Base-by-base conservation (phyloP, 78 protist genomes). In the Dictyostelium citrinum region DNA sequence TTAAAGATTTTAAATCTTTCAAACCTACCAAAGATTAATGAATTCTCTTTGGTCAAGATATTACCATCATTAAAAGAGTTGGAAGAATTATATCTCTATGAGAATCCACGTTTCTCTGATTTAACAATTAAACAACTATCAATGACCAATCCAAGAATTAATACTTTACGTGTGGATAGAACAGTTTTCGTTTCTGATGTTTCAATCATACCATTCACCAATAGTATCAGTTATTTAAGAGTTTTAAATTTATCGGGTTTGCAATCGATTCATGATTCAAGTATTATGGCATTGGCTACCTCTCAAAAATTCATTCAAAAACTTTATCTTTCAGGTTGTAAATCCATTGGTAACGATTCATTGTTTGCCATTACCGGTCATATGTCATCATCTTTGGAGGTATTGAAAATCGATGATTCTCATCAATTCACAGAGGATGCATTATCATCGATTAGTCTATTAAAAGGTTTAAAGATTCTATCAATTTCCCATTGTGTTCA, bases 31-130 rank as follows among this genome's bases (percentile, higher is more conserved):
- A 76, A 78, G 39, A 74, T 88, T 31, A 78, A 45, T 5, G 93
- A 88, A n/a, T 12, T 74, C 17, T 45, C 86, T 7, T 6, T 88
- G 5, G 45, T 88, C 1, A 58, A 33, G 41, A 37, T 88, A 1
- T 22, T 88, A 24, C 81, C 86, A 16, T 10, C 39, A 2, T 39
- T 88, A 1, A 45, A 14, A n/a, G 58, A 78, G 2, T 76, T 88
- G 29, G 85, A 78, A n/a, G 79, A 76, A 35, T 55, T 88, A 20
- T 88, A 74, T 55, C 70, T 88, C 64, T 88, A 88, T 64, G 55
- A 61, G 5, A 61, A 60, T 33, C 93, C 93, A 49, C 82, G 93
- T 72, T 24, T 88, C 55, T 72, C 85, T 3, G 85, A 88, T 67
- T 17, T 29, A 7, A 88, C 93, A 31, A 14, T 88, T 43, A 16